Percentiles rank a stretch among this genome's conserved stretches.
phyloP scores from a whole-genome alignment of 2,329 filamentous ascomycete genomes.

The Simplicillium aogashimaense region DNA sequence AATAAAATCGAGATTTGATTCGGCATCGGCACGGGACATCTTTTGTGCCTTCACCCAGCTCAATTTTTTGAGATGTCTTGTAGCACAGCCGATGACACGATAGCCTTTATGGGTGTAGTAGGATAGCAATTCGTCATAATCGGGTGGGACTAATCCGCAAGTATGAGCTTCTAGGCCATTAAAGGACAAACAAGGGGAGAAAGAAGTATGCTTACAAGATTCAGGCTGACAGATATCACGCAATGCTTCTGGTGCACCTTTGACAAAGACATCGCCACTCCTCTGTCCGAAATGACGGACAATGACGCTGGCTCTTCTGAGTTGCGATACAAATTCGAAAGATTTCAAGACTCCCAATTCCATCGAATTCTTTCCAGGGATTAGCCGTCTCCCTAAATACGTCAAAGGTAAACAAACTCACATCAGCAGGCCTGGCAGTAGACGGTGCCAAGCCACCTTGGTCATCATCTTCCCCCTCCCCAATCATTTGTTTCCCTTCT shows the following conservation, averaged over 20 bases:
- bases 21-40: conserved; percentile 78
- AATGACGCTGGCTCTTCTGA: conserved; percentile 86
- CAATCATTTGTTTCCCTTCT: conserved; percentile 65
- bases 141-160: conserved; percentile 52
- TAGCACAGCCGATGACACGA: conserved; percentile 90
- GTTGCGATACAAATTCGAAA: conserved; percentile 91
- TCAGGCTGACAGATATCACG: conserved; percentile 80
- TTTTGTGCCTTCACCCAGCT: conserved; percentile 94
- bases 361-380: conserved; percentile 38
- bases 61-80: conserved; percentile 76
- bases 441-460: conserved; percentile 73
- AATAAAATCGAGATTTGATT: conserved; percentile 74
- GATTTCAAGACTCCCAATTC: conserved; percentile 85
- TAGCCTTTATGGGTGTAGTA: conserved; percentile 95
- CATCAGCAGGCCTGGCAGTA: conserved; percentile 68
- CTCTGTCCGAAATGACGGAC: conserved; percentile 79
- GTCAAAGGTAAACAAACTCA: conserved; percentile 20
- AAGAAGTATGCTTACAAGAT: conserved; percentile 48
- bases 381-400: conserved; percentile 8
- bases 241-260: conserved; percentile 95
- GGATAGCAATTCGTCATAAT: conserved; percentile 82
- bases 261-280: conserved; percentile 83
- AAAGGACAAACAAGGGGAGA: too few species aligned
- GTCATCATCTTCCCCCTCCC: conserved; percentile 61
- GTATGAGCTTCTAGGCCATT: too few species aligned